A percentile compares a stretch with the other conserved stretches of the same genome.
Conservation (phyloP, 192 early-diverging fungal genomes). For the Mortierella antarctica region DNA sequence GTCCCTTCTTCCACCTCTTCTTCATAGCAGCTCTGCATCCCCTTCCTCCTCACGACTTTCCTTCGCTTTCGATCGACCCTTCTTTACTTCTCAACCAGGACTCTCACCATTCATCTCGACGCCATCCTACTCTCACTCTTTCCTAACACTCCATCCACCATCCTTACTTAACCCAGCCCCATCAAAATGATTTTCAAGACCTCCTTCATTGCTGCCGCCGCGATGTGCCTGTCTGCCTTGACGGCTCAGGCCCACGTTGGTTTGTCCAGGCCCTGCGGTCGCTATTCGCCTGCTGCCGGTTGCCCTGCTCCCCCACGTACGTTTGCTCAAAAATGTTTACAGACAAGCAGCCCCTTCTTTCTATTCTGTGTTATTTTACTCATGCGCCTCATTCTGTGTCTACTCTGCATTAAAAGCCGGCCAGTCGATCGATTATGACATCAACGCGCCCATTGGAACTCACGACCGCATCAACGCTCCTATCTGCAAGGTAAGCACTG, state of each 20-base stretch:
- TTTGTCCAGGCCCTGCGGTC: constrained; percentile 55
- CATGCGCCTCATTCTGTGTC: background rate
- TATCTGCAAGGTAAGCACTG: constrained; percentile 57
- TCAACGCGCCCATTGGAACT: constrained; percentile 56
- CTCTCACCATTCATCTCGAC: background rate
- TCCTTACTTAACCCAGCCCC: background rate
- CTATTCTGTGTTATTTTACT: background rate
- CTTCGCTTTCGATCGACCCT: no score
- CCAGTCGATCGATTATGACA: constrained; percentile 57
- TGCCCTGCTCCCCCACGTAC: constrained; percentile 55
- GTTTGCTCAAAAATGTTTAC: background rate
- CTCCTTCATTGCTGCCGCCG: constrained; percentile 23
- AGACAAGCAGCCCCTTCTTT: background rate
- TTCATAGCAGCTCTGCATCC: no score
- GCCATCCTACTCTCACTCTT: background rate
- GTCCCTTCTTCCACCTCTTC: no score
- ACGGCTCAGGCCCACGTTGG: constrained; percentile 60
- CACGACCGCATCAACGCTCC: constrained; percentile 31
- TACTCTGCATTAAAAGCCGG: constrained; percentile 23
- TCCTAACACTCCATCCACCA: background rate
- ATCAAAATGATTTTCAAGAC: constrained; percentile 35
- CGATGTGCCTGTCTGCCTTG: constrained; percentile 26
- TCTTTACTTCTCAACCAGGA: background rate
- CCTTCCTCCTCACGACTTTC: no score
- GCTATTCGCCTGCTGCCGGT: constrained; percentile 52